A percentile compares a stretch with the other conserved stretches of the same genome.
Evolutionary conservation across 1,284 basidiomycete species (phyloP).

Genomic region (Rhodotorula glutinis): DNA sequence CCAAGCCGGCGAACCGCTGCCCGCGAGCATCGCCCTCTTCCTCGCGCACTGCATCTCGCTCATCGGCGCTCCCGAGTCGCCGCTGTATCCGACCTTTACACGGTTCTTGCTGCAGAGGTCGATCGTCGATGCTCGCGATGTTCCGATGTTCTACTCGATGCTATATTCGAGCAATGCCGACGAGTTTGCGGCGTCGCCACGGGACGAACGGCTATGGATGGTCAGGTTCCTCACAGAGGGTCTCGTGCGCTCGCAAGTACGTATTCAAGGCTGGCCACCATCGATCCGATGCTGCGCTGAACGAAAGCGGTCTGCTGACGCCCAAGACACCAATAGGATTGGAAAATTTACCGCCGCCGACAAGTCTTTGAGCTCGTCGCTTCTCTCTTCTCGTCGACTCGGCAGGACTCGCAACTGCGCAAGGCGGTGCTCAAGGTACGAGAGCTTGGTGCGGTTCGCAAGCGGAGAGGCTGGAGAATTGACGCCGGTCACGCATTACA

Average conservation of each 20-base stretch:
- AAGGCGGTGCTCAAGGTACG: conserved; percentile 33
- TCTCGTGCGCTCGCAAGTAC: conserved; percentile 31
- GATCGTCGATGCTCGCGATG: conserved; percentile 33
- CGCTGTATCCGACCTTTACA: conserved; percentile 33
- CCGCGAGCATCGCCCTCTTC: conserved; percentile 38
- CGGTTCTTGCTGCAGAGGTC: conserved; percentile 39
- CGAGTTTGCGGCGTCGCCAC: conserved; percentile 24
- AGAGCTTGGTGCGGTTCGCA: too few species aligned
- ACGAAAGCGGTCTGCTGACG: too few species aligned
- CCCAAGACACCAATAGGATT: conserved; percentile 22
- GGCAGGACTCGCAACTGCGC: conserved; percentile 20
- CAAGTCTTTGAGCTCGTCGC: conserved; percentile 38
- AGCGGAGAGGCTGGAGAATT: neutral
- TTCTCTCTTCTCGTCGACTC: conserved; percentile 32
- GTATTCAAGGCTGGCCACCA: too few species aligned
- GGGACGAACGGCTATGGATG: conserved; percentile 35
- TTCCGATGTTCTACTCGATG: conserved; percentile 39
- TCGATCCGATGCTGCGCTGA: too few species aligned
- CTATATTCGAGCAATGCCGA: conserved; percentile 33
- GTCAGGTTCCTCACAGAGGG: conserved; percentile 32
- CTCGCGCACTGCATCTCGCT: conserved; percentile 28
- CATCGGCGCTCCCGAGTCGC: conserved; percentile 30
- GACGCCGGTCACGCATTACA: neutral
- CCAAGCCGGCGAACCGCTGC: conserved; percentile 29
- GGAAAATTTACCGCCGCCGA: conserved; percentile 38